Evolutionary conservation across 305 asterid genomes (phyloP).

Genomic region (Fraxinus sp.): DNA sequence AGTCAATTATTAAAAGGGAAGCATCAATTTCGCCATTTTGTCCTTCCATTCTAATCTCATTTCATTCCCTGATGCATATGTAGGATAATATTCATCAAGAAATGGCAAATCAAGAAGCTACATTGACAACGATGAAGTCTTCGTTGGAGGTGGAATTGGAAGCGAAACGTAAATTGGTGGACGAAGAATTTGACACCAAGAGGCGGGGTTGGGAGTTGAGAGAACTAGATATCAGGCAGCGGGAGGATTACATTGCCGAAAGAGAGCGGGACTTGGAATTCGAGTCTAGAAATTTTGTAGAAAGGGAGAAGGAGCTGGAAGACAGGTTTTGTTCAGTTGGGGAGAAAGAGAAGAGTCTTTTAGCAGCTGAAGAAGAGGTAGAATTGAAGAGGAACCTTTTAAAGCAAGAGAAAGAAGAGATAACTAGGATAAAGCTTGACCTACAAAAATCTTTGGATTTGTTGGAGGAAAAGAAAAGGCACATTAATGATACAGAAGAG

Average conservation of each 20-base stretch:
- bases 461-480: conserved; percentile 58
- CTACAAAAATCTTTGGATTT: conserved; percentile 58
- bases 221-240: conserved; percentile 77
- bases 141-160: conserved; percentile 67
- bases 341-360: conserved; percentile 58
- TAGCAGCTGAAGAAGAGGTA: conserved; percentile 54
- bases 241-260: conserved; percentile 68
- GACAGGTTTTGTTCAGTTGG: conserved; percentile 46
- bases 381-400: conserved; percentile 44
- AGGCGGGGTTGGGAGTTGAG: conserved; percentile 85
- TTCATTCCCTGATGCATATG: conserved; percentile 29
- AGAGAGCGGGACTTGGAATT: conserved; percentile 67
- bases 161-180: conserved; percentile 57
- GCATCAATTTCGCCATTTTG: not conserved
- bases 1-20: conserved; percentile 32
- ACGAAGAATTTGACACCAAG: conserved; percentile 67
- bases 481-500: conserved; percentile 58
- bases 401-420: conserved; percentile 57
- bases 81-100: conserved; percentile 63
- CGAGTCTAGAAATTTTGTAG: conserved; percentile 48
- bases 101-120: conserved; percentile 57
- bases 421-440: conserved; percentile 49
- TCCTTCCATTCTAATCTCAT: conserved; percentile 14
- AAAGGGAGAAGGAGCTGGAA: conserved; percentile 61
- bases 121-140: conserved; percentile 50